Base-by-base conservation (phyloP, 208 protist species). In the Leishmania tropica region DNA sequence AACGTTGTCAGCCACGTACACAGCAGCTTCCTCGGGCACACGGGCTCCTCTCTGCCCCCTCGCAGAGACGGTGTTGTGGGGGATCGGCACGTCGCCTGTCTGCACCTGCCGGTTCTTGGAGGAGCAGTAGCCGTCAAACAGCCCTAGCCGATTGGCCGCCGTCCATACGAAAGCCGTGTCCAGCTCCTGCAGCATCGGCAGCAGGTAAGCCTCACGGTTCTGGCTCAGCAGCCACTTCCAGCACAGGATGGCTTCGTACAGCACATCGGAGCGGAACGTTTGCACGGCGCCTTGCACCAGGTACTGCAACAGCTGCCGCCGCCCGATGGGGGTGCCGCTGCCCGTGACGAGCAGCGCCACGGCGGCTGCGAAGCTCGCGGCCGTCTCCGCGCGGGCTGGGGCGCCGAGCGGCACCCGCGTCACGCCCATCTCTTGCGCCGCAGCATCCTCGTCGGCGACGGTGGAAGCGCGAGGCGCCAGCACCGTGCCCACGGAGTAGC, bases 201-300 rank as follows among this genome's bases (percentile, higher is more conserved):
- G 72, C 56, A 90, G 83, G 79, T 90, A 93, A 13, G 76, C 80
- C 72, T 88, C 87, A 19, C 83, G 82, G 76, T 87, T 85, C 65
- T 86, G 86, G 76, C 85, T 87, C 51, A 96, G 83, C 82, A 97
- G 79, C 93, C 92, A 96, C 51, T 81, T 85, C 92, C 93, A 96
- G 78, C 88, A 74, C 60, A 88, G 79, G 60, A 91, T 88, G n/a
- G 92, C 94, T 24, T 88, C 84, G 31, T 85, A 77, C 62, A 95
- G 81, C 75, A 88, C 64, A 75, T 89, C 85, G 40, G 81, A 88
- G 85, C 87, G 79, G 77, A 95, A 95, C 54, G 89, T 80, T 62
- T 88, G 86, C 31, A 97, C 88, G 2, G 94, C 88, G 15, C 88
- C 87, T 73, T 93, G 90, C 65, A 96, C 91, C 60, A 96, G 77